Evolutionary conservation across 495 filamentous ascomycete genomes (phyloP).

Genomic region (Penicillium antarcticum): DNA sequence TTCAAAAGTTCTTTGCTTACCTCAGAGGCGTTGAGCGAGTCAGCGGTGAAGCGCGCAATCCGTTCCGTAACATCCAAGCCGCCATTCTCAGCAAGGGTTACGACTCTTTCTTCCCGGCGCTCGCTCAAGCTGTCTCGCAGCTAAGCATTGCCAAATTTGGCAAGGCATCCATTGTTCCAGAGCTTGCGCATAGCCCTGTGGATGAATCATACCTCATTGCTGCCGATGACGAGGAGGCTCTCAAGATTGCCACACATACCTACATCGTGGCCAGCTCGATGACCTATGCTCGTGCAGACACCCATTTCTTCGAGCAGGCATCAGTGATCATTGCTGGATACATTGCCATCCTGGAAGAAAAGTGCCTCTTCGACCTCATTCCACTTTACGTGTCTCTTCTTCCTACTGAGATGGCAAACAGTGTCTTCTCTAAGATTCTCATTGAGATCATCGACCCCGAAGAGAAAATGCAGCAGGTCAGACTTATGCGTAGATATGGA

Average conservation of each 20-base stretch:
- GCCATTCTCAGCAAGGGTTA: conserved; percentile 39
- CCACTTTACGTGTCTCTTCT: conserved; percentile 85
- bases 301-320: conserved; percentile 28
- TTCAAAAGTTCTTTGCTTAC: conserved; percentile 38
- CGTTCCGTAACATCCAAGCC: conserved; percentile 49
- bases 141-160: conserved; percentile 19
- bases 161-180: conserved; percentile 28
- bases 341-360: conserved; percentile 69
- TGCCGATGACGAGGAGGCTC: conserved; percentile 38
- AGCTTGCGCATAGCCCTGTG: conserved; percentile 21
- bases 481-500: conserved; percentile 49
- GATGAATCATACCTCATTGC: conserved; percentile 37
- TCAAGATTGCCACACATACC: conserved; percentile 47
- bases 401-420: conserved; percentile 39
- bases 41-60: conserved; percentile 39
- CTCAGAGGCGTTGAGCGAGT: conserved; percentile 34
- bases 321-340: conserved; percentile 64
- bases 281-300: conserved; percentile 33
- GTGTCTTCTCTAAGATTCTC: conserved; percentile 50
- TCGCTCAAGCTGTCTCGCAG: conserved; percentile 40
- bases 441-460: conserved; percentile 59
- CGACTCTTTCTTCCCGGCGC: conserved; percentile 33
- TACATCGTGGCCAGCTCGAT: conserved; percentile 42
- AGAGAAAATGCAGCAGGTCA: conserved; percentile 47
- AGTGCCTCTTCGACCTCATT: conserved; percentile 67